phyloP scores from a whole-genome alignment of 345 rosid genomes.

The Pelargonium nanum region DNA sequence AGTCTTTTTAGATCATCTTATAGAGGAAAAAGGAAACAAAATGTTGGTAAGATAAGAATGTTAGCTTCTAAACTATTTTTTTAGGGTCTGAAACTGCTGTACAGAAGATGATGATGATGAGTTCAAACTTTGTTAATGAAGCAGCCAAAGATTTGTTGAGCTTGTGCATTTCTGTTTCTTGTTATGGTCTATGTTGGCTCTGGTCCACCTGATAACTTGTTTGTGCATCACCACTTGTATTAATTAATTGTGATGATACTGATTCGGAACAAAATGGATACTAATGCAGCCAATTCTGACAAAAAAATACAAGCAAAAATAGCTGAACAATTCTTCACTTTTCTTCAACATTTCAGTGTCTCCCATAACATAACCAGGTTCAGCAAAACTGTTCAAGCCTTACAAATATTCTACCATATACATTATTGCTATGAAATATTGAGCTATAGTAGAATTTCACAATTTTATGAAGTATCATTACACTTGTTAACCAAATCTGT shows the following conservation, averaged over 20 bases:
- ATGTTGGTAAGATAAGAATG: slow-evolving; percentile 3
- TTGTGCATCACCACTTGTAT: too few relatives aligned
- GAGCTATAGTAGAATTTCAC: background rate
- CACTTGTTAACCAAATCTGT: slow-evolving; percentile 8
- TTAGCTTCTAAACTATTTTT: slow-evolving; percentile 14
- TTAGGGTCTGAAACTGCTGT: slow-evolving; percentile 21
- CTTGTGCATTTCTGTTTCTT: slow-evolving; percentile 9
- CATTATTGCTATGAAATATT: too few relatives aligned
- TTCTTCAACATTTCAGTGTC: too few relatives aligned
- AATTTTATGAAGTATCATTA: background rate
- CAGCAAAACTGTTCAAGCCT: too few relatives aligned
- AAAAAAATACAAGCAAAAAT: too few relatives aligned
- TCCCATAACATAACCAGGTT: too few relatives aligned
- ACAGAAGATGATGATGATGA: slow-evolving; percentile 23
- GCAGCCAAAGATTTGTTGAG: slow-evolving; percentile 14
- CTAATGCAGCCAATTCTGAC: too few relatives aligned
- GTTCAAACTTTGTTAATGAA: slow-evolving; percentile 13
- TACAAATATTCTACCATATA: too few relatives aligned
- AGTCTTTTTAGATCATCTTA: slow-evolving; percentile 17
- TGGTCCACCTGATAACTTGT: slow-evolving; percentile 7
- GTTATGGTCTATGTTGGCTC: slow-evolving; percentile 8
- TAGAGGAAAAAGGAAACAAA: slow-evolving; percentile 12
- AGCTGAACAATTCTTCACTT: too few relatives aligned
- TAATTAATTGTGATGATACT: too few relatives aligned
- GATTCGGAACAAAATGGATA: too few relatives aligned